Conservation (phyloP, 768 basidiomycete species). For the Collybiopsis luxurians region DNA sequence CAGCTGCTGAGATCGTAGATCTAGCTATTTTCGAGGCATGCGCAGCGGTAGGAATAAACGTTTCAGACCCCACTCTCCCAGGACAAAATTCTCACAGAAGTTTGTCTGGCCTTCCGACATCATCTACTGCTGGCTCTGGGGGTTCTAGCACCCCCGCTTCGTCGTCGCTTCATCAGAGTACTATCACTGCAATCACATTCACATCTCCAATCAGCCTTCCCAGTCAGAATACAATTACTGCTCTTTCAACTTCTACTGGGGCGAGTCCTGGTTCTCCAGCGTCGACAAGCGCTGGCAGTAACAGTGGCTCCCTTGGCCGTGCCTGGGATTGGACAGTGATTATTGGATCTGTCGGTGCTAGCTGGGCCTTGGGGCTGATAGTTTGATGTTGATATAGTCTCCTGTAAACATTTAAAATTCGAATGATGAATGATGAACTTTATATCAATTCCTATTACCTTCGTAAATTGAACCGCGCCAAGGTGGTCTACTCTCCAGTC, state of each 20-base stretch:
- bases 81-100: constrained; percentile 3
- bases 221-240: background rate
- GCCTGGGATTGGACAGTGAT: background rate
- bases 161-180: background rate
- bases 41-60: background rate
- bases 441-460: too few species aligned
- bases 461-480: too few species aligned
- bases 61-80: constrained; percentile 3
- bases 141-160: background rate
- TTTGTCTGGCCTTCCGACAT: background rate
- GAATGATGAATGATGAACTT: too few species aligned
- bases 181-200: background rate
- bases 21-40: too few species aligned
- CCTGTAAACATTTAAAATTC: too few species aligned
- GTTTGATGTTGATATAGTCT: too few species aligned
- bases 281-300: background rate
- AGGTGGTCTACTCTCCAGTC: too few species aligned
- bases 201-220: background rate
- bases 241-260: background rate
- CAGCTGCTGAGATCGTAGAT: too few species aligned
- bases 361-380: background rate
- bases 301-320: background rate
- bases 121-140: background rate
- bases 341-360: background rate
- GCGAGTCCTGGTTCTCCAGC: background rate